Base-by-base conservation (phyloP, 208 protist genomes). In the Leptomonas seymouri region DNA sequence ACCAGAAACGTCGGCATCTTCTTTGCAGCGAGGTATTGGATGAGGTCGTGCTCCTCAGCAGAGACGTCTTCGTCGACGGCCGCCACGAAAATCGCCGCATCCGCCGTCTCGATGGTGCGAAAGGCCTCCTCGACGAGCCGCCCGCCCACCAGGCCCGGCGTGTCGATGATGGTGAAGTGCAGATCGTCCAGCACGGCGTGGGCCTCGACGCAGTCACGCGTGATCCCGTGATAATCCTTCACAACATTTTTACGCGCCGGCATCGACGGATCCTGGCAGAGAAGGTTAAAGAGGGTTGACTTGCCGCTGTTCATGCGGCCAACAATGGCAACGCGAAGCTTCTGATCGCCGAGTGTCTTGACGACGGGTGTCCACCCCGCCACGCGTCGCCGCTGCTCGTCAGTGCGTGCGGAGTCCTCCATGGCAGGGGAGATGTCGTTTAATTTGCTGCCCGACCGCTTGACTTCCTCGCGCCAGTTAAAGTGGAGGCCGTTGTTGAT, bases 151-250 rank as follows among this genome's bases (percentile, higher is more conserved):
- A 95, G 78, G 0, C 93, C 93, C 0, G 93, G 93, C 11, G 93
- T 97, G 74, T 97, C 93, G 56, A 97, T 95, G 59, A 91, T 63
- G 18, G 90, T 97, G 74, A 97, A 93, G 72, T 88, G 82, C 78
- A 96, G 85, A 31, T 80, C 88, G 23, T 84, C 59, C 31, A 97
- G 62, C 60, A 79, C 69, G 8, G 73, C 90, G 57, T 84, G 69
- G 3, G 82, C 87, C 70, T 97, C 93, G 11, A 96, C 86, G 21
- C 87, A 83, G 67, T 97, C 93, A 28, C 90, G 87, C 8, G 93
- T 97, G 76, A 96, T 94, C 57, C 90, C 93, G 42, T 95, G 66
- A 60, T 91, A 93, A 66, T 94, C 80, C 69, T 94, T 93, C 27
- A 94, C 89, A 23, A 96, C 44, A 59, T 85, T 94, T 49, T 79